These are phyloP conservation scores for Paraconiothyrium sp. DNA, from an alignment of 2,329 filamentous ascomycete species.

Conservation along the genomic window DNA sequence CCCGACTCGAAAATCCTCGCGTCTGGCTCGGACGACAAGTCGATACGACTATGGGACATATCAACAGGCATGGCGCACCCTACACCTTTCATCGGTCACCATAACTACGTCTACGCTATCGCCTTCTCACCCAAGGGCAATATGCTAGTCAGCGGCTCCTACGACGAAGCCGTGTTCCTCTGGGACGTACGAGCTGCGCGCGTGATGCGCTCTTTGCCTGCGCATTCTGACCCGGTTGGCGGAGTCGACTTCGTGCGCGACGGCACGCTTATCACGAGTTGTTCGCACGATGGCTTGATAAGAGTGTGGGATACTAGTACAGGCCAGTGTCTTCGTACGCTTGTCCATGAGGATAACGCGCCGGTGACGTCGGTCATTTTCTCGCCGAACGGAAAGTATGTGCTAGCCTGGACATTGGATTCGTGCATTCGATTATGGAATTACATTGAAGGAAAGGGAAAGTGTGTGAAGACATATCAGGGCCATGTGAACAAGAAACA, in stretches of 20 bases:
- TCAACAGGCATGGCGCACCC: slow-evolving; percentile 67
- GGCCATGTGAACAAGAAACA: slow-evolving; percentile 87
- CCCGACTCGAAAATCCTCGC: slow-evolving; percentile 88
- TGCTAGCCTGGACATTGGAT: slow-evolving; percentile 92
- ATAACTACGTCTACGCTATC: slow-evolving; percentile 94
- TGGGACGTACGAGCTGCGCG: slow-evolving; percentile 93
- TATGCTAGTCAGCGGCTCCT: slow-evolving; percentile 92
- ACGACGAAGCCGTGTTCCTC: slow-evolving; percentile 95
- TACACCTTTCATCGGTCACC: slow-evolving; percentile 79
- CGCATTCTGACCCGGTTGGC: slow-evolving; percentile 92
- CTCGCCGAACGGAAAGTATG: slow-evolving; percentile 90
- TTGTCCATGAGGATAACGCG: slow-evolving; percentile 96
- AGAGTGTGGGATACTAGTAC: slow-evolving; percentile 96
- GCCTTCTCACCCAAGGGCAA: slow-evolving; percentile 99
- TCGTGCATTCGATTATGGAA: slow-evolving; percentile 92
- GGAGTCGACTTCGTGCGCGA: slow-evolving; percentile 94
- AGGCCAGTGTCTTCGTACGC: slow-evolving; percentile 91
- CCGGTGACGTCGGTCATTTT: slow-evolving; percentile 90
- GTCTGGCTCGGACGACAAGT: slow-evolving; percentile 94
- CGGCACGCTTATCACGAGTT: slow-evolving; percentile 90
- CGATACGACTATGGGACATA: slow-evolving; percentile 89
- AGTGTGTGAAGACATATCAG: slow-evolving; percentile 96
- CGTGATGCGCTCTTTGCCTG: slow-evolving; percentile 89
- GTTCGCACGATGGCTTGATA: slow-evolving; percentile 79
- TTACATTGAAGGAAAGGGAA: slow-evolving; percentile 87